phyloP scores from a whole-genome alignment of 257 asterid genomes.

The Eustoma russellianum region DNA sequence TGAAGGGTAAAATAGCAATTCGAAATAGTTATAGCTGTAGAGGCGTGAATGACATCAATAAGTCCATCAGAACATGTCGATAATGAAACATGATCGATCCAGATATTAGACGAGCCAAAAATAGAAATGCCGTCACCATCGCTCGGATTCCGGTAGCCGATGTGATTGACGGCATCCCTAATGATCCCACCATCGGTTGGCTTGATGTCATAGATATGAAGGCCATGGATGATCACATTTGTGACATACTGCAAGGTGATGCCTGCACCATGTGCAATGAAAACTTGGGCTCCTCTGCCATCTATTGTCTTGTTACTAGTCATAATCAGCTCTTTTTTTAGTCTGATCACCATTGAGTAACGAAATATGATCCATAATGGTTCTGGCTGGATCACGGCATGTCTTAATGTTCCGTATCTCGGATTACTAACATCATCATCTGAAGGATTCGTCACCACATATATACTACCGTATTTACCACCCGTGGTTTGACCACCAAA shows the following conservation, averaged over 20 bases:
- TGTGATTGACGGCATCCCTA: conserved; percentile 41
- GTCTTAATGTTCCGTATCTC: conserved; percentile 42
- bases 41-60: conserved; percentile 57
- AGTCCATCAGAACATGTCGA: conserved; percentile 56
- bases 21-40: conserved; percentile 78
- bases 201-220: conserved; percentile 44
- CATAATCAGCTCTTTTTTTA: conserved; percentile 40
- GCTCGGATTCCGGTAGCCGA: conserved; percentile 53
- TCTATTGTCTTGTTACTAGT: conserved; percentile 61
- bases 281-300: conserved; percentile 57
- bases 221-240: conserved; percentile 54
- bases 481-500: conserved; percentile 45
- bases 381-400: conserved; percentile 37
- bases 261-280: conserved; percentile 64
- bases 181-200: conserved; percentile 49
- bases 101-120: conserved; percentile 39
- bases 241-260: conserved; percentile 54
- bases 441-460: conserved; percentile 37
- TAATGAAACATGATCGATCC: conserved; percentile 70
- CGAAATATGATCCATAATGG: conserved; percentile 52
- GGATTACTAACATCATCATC: conserved; percentile 32
- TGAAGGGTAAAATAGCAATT: conserved; percentile 87
- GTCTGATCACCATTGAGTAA: conserved; percentile 10
- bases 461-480: conserved; percentile 33
- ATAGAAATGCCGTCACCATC: conserved; percentile 66